These are phyloP conservation scores for Phytophthora parvispora DNA, from an alignment of 352 stramenopile species.

Conservation along the genomic window DNA sequence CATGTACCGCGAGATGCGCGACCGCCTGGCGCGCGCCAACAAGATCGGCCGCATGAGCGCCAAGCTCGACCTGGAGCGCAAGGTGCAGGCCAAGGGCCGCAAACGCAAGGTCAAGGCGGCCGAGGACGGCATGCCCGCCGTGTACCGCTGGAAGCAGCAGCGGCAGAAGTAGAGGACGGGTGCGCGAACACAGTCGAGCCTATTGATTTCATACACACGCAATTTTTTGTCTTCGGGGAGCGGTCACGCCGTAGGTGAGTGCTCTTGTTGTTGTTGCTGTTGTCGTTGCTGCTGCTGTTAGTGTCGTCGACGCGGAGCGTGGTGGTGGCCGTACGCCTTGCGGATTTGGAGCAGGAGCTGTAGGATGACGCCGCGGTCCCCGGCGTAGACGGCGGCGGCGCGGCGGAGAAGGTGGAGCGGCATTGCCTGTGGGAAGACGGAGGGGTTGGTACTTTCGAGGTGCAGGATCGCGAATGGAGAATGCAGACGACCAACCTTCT, in stretches of 20 bases:
- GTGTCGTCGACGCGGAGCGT: conserved; percentile 9
- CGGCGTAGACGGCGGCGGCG: conserved; percentile 47
- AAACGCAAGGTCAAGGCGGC: conserved; percentile 84
- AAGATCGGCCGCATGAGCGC: conserved; percentile 81
- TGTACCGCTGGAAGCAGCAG: conserved; percentile 93
- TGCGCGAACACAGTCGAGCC: not conserved
- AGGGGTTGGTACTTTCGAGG: not conserved
- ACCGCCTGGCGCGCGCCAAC: conserved; percentile 69
- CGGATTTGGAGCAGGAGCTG: conserved; percentile 56
- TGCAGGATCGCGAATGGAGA: not conserved
- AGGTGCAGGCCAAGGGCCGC: conserved; percentile 87
- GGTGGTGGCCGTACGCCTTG: conserved; percentile 48
- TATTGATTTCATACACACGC: conserved; percentile 24
- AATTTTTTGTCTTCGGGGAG: conserved; percentile 9
- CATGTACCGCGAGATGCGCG: conserved; percentile 76
- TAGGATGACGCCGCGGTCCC: conserved; percentile 46
- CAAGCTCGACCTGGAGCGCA: conserved; percentile 86
- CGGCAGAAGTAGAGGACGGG: conserved; percentile 73
- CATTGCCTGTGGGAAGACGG: conserved; percentile 45
- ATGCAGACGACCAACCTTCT: conserved; percentile 48
- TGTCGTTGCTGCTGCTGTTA: conserved; percentile 10
- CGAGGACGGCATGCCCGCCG: conserved; percentile 72
- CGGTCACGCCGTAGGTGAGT: conserved; percentile 17
- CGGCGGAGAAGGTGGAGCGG: conserved; percentile 56
- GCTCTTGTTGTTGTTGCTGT: not conserved